A percentile compares a stretch with the other conserved stretches of the same genome.
Conservation (phyloP, 2,329 filamentous ascomycete species). For the Fusarium setosum region DNA sequence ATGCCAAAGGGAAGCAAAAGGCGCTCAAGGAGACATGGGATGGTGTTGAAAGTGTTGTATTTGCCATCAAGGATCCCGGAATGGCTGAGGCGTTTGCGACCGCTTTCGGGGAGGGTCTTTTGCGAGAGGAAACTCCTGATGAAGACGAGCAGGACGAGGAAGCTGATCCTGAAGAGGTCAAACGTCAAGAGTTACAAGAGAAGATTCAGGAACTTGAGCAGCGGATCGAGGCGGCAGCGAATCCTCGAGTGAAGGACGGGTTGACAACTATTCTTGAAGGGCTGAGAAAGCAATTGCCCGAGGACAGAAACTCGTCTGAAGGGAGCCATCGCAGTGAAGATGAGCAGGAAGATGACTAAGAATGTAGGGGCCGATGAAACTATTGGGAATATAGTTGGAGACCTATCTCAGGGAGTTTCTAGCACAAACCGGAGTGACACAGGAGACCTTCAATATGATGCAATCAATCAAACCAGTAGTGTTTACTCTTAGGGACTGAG, state of each 20-base stretch:
- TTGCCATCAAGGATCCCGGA: constrained; percentile 65
- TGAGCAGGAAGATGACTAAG: not conserved
- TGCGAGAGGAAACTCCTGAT: not conserved
- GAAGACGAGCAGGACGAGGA: not conserved
- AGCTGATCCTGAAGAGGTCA: constrained; percentile 1
- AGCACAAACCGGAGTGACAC: too few species aligned
- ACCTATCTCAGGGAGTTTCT: too few species aligned
- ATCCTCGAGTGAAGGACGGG: constrained; percentile 23
- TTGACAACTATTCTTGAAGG: constrained; percentile 18
- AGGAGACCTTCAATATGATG: too few species aligned
- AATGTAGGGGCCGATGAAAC: not conserved
- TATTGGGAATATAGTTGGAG: not conserved
- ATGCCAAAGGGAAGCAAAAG: constrained; percentile 26
- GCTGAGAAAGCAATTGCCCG: constrained; percentile 17
- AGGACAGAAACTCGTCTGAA: not conserved
- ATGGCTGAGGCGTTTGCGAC: constrained; percentile 64
- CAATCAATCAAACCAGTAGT: too few species aligned
- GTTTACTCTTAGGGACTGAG: too few species aligned
- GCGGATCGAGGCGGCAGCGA: constrained; percentile 14
- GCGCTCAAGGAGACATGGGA: constrained; percentile 32
- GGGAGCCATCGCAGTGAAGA: not conserved
- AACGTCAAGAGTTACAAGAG: constrained; percentile 10
- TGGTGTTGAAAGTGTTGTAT: constrained; percentile 59
- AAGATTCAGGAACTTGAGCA: constrained; percentile 35
- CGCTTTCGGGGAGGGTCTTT: constrained; percentile 55